Evolutionary conservation across 345 rosid genomes (phyloP).

Genomic region (Rhizophora mangle): DNA sequence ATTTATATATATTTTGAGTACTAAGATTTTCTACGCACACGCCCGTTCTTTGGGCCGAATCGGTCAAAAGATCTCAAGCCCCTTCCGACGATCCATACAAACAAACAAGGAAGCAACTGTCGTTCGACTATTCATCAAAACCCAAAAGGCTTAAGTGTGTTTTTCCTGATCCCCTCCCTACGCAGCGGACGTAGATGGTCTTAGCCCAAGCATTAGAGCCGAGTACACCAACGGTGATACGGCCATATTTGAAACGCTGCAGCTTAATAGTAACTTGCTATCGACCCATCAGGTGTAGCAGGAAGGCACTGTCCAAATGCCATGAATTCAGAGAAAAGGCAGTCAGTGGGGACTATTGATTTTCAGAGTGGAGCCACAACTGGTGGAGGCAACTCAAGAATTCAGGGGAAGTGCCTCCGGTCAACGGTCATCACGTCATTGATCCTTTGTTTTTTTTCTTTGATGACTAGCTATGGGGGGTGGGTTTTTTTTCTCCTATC

Average conservation of each 20-base stretch:
- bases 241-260: constrained; percentile 61
- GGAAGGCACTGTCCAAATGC: constrained; percentile 44
- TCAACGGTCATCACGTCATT: too few relatives aligned
- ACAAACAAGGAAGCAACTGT: neutral
- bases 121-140: neutral
- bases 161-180: constrained; percentile 9
- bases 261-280: constrained; percentile 26
- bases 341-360: too few relatives aligned
- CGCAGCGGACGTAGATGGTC: constrained; percentile 22
- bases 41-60: neutral
- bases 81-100: neutral
- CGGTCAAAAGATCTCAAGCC: neutral
- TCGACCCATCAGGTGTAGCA: constrained; percentile 64
- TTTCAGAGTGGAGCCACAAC: too few relatives aligned
- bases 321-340: constrained; percentile 14
- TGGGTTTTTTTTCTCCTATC: neutral
- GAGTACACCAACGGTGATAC: constrained; percentile 30
- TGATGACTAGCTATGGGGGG: too few relatives aligned
- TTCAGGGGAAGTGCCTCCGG: too few relatives aligned
- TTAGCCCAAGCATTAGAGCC: constrained; percentile 18
- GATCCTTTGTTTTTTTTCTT: too few relatives aligned
- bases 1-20: too few relatives aligned
- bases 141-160: neutral
- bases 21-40: too few relatives aligned
- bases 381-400: too few relatives aligned